phyloP scores from a whole-genome alignment of 2,329 filamentous ascomycete species.

The Calonectria ilicicola region DNA sequence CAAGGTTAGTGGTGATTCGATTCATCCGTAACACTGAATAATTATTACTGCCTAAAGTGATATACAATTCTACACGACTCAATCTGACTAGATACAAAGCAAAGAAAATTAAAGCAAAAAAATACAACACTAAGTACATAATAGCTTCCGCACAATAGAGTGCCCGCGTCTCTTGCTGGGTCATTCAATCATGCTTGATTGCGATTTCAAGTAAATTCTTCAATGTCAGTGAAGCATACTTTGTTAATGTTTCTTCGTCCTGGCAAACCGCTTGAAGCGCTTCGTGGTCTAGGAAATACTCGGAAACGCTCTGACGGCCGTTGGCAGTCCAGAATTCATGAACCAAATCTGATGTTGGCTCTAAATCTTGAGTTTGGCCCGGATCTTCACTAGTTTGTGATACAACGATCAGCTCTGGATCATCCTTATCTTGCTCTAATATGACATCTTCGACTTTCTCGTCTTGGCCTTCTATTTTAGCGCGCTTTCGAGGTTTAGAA shows the following conservation, averaged over 20 bases:
- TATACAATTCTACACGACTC: no score
- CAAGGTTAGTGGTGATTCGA: no score
- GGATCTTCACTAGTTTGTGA: no score
- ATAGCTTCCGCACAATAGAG: background rate
- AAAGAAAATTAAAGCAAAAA: no score
- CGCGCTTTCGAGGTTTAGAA: background rate
- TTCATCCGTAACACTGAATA: no score
- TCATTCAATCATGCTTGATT: fast-evolving
- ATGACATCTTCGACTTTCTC: background rate
- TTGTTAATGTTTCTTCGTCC: background rate
- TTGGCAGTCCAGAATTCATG: background rate
- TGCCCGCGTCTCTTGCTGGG: background rate
- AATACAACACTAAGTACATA: no score
- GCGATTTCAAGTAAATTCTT: background rate
- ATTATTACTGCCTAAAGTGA: no score
- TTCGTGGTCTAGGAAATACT: background rate
- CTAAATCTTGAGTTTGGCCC: no score
- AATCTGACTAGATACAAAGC: no score
- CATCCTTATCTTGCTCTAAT: background rate
- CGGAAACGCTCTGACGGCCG: background rate
- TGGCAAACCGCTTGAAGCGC: background rate
- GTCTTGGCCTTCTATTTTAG: background rate
- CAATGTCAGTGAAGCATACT: background rate
- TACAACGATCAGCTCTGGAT: background rate
- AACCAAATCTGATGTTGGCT: background rate